Percentiles rank a stretch among this genome's conserved stretches.
phyloP scores from a whole-genome alignment of 805 yeast species.

The Lachancea meyersii region DNA sequence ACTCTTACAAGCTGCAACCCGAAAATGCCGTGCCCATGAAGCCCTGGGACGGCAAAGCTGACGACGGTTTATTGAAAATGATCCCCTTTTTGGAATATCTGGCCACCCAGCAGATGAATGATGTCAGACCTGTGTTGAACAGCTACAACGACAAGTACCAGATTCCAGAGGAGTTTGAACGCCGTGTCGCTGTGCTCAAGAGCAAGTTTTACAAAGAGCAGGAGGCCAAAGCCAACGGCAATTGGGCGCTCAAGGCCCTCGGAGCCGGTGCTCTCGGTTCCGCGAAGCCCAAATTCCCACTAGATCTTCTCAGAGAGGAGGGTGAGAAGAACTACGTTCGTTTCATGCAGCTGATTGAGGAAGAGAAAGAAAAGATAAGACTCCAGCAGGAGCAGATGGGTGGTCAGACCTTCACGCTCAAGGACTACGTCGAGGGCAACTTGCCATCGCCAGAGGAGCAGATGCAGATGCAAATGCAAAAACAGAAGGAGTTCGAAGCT shows the following conservation, averaged over 20 bases:
- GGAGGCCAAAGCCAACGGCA: constrained; percentile 36
- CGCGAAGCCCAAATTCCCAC: constrained; percentile 48
- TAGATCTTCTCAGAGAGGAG: constrained; percentile 83
- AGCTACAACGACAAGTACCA: constrained; percentile 62
- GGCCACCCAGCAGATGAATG: constrained; percentile 79
- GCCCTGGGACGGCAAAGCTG: constrained; percentile 82
- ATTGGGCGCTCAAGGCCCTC: constrained; percentile 53
- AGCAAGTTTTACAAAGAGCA: constrained; percentile 59
- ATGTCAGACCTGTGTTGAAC: constrained; percentile 80
- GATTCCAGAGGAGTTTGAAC: constrained; percentile 72
- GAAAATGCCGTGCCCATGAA: constrained; percentile 85
- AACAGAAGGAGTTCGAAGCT: constrained; percentile 36
- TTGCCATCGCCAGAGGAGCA: constrained; percentile 68
- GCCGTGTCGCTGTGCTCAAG: constrained; percentile 72
- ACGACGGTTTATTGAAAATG: constrained; percentile 69
- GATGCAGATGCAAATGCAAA: constrained; percentile 38
- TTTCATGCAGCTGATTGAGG: constrained; percentile 75
- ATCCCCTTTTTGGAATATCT: constrained; percentile 92
- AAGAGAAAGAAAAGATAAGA: constrained; percentile 59
- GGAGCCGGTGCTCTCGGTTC: constrained; percentile 41
- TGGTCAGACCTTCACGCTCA: constrained; percentile 75
- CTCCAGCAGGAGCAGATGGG: constrained; percentile 77
- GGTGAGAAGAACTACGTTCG: constrained; percentile 85
- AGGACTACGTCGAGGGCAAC: constrained; percentile 79
- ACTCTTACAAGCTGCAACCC: constrained; percentile 74